These are phyloP conservation scores for Aspergillus sp. DNA, from an alignment of 2,329 filamentous ascomycete genomes.

Conservation along the genomic window DNA sequence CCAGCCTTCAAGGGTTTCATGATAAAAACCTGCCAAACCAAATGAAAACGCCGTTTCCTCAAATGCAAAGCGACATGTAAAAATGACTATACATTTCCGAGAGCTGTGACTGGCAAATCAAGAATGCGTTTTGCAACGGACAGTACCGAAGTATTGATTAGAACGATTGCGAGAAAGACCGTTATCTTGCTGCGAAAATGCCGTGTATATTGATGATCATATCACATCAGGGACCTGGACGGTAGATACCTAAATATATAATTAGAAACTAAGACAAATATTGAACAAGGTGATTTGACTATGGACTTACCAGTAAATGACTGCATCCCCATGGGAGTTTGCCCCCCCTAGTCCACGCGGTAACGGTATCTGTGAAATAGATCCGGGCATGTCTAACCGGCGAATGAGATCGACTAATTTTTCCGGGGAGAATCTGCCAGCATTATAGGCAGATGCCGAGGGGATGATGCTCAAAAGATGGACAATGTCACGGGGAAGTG, in stretches of 20 bases:
- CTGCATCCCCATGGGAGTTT: slow-evolving; percentile 17
- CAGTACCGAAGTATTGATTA: background rate
- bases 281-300: background rate
- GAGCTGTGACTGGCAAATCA: slow-evolving; percentile 2
- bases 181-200: background rate
- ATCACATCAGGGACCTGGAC: background rate
- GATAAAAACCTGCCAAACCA: slow-evolving; percentile 4
- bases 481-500: slow-evolving; percentile 65
- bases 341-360: slow-evolving; percentile 25
- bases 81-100: slow-evolving; percentile 10
- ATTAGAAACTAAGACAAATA: background rate
- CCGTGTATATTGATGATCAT: background rate
- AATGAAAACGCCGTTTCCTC: slow-evolving; percentile 14
- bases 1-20: background rate
- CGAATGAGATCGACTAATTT: slow-evolving; percentile 70
- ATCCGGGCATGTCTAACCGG: slow-evolving; percentile 60
- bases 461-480: slow-evolving; percentile 69
- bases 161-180: background rate
- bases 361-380: slow-evolving; percentile 34
- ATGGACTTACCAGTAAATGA: slow-evolving; percentile 29
- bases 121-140: background rate
- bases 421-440: slow-evolving; percentile 63
- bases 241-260: background rate
- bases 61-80: slow-evolving; percentile 12
- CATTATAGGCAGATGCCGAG: slow-evolving; percentile 65